phyloP scores from a whole-genome alignment of 768 basidiomycete genomes.

The Suillus variegatus region DNA sequence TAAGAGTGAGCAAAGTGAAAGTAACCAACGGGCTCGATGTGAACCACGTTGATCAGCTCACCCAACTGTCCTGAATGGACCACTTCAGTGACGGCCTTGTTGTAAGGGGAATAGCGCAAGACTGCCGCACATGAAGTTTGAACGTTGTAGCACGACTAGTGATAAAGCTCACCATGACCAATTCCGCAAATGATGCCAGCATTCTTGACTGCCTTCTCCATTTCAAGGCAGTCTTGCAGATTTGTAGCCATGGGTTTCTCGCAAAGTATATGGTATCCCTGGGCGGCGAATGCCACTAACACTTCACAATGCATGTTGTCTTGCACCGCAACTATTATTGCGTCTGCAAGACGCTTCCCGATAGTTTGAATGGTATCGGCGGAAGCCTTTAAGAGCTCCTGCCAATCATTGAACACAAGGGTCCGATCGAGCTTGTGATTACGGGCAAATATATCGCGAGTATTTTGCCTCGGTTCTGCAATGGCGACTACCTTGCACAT shows the following conservation, averaged over 20 bases:
- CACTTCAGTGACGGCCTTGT: constrained; percentile 64
- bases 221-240: constrained; percentile 69
- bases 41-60: constrained; percentile 78
- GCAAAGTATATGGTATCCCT: constrained; percentile 88
- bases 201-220: constrained; percentile 70
- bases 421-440: constrained; percentile 63
- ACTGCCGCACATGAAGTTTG: constrained; percentile 45
- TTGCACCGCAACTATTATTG: constrained; percentile 78
- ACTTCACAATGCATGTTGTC: constrained; percentile 80
- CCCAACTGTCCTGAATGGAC: constrained; percentile 74
- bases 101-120: constrained; percentile 86
- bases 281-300: constrained; percentile 69
- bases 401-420: constrained; percentile 71
- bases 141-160: not conserved
- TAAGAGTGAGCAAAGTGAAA: constrained; percentile 91
- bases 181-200: constrained; percentile 80
- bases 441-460: constrained; percentile 57
- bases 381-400: constrained; percentile 69
- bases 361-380: constrained; percentile 60
- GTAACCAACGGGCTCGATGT: constrained; percentile 84
- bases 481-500: constrained; percentile 80
- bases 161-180: constrained; percentile 67
- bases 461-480: constrained; percentile 77
- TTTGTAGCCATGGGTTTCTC: constrained; percentile 92
- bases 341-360: constrained; percentile 78